Conservation (phyloP, 768 basidiomycete species). For the Boletellus emodensis region DNA sequence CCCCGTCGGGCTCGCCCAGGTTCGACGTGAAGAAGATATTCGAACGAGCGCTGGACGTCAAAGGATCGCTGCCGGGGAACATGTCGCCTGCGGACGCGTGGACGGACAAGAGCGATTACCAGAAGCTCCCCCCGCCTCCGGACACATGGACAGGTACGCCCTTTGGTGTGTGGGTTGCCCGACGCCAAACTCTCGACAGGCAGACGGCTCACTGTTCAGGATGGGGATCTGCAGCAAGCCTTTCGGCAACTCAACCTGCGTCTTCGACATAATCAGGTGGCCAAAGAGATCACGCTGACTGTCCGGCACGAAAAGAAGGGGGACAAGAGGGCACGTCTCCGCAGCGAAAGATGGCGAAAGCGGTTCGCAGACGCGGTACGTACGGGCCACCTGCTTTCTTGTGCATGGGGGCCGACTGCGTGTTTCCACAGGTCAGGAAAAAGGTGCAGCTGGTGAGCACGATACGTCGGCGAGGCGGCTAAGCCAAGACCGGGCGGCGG, state of each 20-base stretch:
- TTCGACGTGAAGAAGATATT: constrained; percentile 16
- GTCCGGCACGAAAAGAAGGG: constrained; percentile 82
- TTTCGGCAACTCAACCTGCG: constrained; percentile 48
- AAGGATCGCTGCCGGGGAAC: constrained; percentile 9
- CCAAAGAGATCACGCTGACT: constrained; percentile 42
- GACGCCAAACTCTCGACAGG: constrained; percentile 39
- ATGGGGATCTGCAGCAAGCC: constrained; percentile 43
- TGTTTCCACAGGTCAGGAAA: constrained; percentile 62
- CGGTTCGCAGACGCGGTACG: constrained; percentile 76
- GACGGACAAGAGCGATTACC: constrained; percentile 20
- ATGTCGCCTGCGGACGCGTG: constrained; percentile 38
- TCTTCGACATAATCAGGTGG: constrained; percentile 54
- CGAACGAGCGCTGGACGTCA: constrained; percentile 12
- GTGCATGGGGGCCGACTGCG: constrained; percentile 10
- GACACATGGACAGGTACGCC: constrained; percentile 52
- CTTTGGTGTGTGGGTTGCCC: background rate
- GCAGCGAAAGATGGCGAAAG: constrained; percentile 74
- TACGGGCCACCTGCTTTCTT: constrained; percentile 7
- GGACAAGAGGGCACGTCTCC: constrained; percentile 67
- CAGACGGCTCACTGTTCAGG: constrained; percentile 50
- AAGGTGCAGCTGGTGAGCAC: constrained; percentile 77
- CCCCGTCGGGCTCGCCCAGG: background rate
- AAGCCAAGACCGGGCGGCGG: constrained; percentile 5
- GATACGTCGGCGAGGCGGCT: constrained; percentile 75
- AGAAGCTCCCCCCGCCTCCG: constrained; percentile 34